Conservation (phyloP, 2,329 filamentous ascomycete species). For the Geosmithia flava region DNA sequence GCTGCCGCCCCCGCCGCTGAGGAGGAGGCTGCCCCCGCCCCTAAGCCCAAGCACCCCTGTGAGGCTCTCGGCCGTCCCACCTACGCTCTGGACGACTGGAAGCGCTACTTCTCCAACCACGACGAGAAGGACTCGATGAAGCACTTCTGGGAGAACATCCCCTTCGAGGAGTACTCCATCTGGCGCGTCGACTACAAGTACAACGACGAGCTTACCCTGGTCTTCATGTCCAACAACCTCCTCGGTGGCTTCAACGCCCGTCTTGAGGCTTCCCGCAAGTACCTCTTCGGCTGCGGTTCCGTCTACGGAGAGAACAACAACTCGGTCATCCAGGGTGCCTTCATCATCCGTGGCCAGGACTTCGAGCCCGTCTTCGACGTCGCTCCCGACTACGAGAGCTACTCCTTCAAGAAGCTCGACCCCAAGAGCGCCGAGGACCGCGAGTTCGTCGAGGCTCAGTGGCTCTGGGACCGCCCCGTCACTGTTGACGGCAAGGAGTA, state of each 20-base stretch:
- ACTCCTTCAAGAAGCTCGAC: slow-evolving; percentile 94
- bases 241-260: slow-evolving; percentile 96
- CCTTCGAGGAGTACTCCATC: slow-evolving; percentile 76
- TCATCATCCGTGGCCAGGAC: slow-evolving; percentile 89
- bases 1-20: slow-evolving; percentile 27
- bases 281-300: slow-evolving; percentile 81
- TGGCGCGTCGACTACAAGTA: slow-evolving; percentile 98
- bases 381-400: slow-evolving; percentile 94
- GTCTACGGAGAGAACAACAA: slow-evolving; percentile 85
- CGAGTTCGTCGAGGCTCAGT: slow-evolving; percentile 75
- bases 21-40: slow-evolving; percentile 38
- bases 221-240: slow-evolving; percentile 99
- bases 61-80: slow-evolving; percentile 71
- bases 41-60: slow-evolving; percentile 95
- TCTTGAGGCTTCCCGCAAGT: slow-evolving; percentile 96
- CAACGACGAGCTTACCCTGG: slow-evolving; percentile 92
- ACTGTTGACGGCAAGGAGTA: slow-evolving; percentile 77
- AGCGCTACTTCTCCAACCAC: slow-evolving; percentile 97
- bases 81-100: slow-evolving; percentile 89
- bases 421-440: slow-evolving; percentile 72
- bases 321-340: slow-evolving; percentile 85
- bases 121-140: slow-evolving; percentile 77
- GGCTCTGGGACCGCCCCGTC: slow-evolving; percentile 84
- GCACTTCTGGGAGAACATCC: slow-evolving; percentile 97
- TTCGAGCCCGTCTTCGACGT: slow-evolving; percentile 82